Evolutionary conservation across 768 basidiomycete genomes (phyloP).

Genomic region (Phlegmacium glaucopus): DNA sequence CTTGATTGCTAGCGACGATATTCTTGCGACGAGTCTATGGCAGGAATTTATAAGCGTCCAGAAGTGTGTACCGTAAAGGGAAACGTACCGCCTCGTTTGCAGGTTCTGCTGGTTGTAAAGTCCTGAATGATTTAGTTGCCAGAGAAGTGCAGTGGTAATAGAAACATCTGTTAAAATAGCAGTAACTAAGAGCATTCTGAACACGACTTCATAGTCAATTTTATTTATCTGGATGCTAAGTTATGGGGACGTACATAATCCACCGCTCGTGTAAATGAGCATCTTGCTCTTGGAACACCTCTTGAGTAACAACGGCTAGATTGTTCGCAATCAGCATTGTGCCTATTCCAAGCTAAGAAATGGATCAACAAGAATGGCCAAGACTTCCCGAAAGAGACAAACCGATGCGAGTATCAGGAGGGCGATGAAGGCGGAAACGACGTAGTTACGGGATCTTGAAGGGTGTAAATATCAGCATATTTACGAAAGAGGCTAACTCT

Average conservation of each 20-base stretch:
- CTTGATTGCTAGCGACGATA: conserved; percentile 3
- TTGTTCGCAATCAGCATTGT: too few relatives aligned
- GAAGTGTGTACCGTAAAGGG: not conserved
- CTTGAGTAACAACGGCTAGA: too few relatives aligned
- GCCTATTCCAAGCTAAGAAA: not conserved
- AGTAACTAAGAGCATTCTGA: conserved; percentile 2
- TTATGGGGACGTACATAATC: not conserved
- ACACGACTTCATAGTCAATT: not conserved
- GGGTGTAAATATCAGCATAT: not conserved
- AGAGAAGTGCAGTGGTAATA: conserved; percentile 7
- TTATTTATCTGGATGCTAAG: not conserved
- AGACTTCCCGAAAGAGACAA: not conserved
- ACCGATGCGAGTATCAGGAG: not conserved
- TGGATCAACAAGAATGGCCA: not conserved
- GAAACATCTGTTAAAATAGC: conserved; percentile 4
- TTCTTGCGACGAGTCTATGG: conserved; percentile 5
- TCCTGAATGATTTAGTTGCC: not conserved
- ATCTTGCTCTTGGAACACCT: too few relatives aligned
- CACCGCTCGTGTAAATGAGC: not conserved
- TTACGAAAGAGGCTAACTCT: too few relatives aligned
- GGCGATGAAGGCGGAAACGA: not conserved
- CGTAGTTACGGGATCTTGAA: conserved; percentile 7
- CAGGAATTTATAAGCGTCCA: not conserved
- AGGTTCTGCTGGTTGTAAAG: not conserved
- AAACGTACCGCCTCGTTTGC: not conserved